Percentiles rank a stretch among this genome's conserved stretches.
These are phyloP conservation scores for Nigrospora oryzae DNA, from an alignment of 2,329 filamentous ascomycete species.

Conservation along the genomic window DNA sequence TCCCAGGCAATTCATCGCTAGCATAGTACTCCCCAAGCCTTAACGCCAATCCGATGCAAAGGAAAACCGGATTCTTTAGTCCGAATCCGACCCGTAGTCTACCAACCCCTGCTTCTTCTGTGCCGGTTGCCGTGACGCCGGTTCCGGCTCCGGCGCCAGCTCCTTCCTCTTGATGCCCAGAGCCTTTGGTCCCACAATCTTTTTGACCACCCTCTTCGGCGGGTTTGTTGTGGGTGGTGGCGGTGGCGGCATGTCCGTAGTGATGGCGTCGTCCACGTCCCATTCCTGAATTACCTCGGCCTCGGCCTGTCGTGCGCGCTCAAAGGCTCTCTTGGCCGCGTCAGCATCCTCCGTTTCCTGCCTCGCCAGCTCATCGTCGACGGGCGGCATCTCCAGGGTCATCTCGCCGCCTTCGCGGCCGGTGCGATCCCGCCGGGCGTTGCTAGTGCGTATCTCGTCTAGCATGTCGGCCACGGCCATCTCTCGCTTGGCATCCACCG, in stretches of 20 bases:
- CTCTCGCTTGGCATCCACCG: slow-evolving; percentile 82
- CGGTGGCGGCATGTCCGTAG: slow-evolving; percentile 42
- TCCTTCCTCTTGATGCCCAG: slow-evolving; percentile 83
- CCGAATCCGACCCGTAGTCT: slow-evolving; percentile 7
- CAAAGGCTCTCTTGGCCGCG: slow-evolving; percentile 71
- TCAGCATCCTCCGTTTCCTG: slow-evolving; percentile 80
- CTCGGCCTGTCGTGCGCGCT: slow-evolving; percentile 48
- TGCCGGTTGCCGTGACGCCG: neutral
- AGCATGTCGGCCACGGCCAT: slow-evolving; percentile 95
- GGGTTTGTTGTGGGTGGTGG: slow-evolving; percentile 35
- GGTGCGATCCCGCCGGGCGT: slow-evolving; percentile 76
- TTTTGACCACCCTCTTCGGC: slow-evolving; percentile 48
- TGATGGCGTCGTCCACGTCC: slow-evolving; percentile 8
- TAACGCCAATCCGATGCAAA: neutral
- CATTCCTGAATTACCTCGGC: slow-evolving; percentile 31
- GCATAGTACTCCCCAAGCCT: neutral
- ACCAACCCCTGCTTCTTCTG: neutral
- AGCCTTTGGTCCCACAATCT: slow-evolving; percentile 74
- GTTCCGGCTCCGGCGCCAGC: neutral
- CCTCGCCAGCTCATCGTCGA: slow-evolving; percentile 51
- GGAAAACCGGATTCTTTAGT: neutral
- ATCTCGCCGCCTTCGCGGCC: slow-evolving; percentile 59
- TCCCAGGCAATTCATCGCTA: too few species aligned
- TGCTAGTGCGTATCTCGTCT: slow-evolving; percentile 87
- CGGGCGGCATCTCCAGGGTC: slow-evolving; percentile 37